These are phyloP conservation scores for Leucosporidium yakuticum DNA, from an alignment of 768 basidiomycete species.

Conservation along the genomic window DNA sequence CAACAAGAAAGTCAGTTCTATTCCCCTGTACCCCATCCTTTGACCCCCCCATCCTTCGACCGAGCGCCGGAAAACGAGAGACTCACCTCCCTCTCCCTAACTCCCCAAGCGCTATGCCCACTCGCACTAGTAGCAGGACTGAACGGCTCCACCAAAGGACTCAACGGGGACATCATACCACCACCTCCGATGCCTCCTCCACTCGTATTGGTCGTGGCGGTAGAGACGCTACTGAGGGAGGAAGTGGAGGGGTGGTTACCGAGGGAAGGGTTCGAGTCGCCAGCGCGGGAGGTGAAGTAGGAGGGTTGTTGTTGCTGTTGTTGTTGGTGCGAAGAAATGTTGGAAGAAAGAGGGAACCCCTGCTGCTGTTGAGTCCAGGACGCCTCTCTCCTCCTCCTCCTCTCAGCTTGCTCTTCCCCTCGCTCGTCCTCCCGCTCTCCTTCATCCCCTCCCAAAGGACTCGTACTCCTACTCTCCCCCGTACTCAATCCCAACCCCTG, in stretches of 20 bases:
- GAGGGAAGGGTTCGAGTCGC: not conserved
- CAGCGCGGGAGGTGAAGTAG: not conserved
- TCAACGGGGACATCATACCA: conserved; percentile 29
- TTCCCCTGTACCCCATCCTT: not conserved
- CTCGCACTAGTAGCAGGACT: conserved; percentile 20
- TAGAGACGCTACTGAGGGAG: not conserved
- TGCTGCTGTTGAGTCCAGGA: too few relatives aligned
- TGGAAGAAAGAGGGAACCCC: too few relatives aligned
- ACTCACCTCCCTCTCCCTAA: not conserved
- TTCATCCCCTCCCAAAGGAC: too few relatives aligned
- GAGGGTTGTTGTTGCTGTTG: not conserved
- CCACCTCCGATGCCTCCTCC: not conserved
- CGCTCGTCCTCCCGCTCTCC: too few relatives aligned
- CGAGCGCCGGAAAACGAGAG: not conserved
- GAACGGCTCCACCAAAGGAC: conserved; percentile 39
- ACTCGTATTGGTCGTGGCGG: too few relatives aligned
- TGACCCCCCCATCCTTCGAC: conserved; percentile 4
- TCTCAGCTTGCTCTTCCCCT: too few relatives aligned
- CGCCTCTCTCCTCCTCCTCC: too few relatives aligned
- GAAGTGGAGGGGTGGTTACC: not conserved
- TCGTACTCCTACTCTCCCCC: too few relatives aligned
- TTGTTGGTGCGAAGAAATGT: not conserved
- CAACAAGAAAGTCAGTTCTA: not conserved
- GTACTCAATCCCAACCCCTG: too few relatives aligned
- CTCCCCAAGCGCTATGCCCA: conserved; percentile 7